A percentile compares a stretch with the other conserved stretches of the same genome.
Conservation (phyloP, 306 rosid species). For the Lupinus albus region DNA sequence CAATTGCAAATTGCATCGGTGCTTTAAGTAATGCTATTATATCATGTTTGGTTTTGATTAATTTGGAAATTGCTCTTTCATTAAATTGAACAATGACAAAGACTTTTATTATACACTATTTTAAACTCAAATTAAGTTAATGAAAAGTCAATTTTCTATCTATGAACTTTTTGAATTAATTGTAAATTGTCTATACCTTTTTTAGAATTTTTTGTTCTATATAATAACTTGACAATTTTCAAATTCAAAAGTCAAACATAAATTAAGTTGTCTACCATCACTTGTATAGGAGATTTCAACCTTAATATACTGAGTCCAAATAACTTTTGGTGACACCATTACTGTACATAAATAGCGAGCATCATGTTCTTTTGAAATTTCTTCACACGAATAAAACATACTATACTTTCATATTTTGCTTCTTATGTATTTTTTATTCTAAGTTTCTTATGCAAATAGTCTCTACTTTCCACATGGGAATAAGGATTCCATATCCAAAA, state of each 20-base stretch:
- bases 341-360: conserved; percentile 31
- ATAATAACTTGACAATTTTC: neutral
- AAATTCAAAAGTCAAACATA: conserved; percentile 10
- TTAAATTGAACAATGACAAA: too few species aligned
- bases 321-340: conserved; percentile 35
- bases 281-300: conserved; percentile 5
- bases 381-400: neutral
- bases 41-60: neutral
- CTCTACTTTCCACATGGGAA: too few species aligned
- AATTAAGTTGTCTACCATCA: neutral
- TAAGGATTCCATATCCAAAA: too few species aligned
- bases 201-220: neutral
- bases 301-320: neutral
- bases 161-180: too few species aligned
- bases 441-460: too few species aligned
- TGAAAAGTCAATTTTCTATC: too few species aligned
- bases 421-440: neutral
- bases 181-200: neutral
- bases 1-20: neutral
- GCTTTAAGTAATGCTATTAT: neutral
- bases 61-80: neutral
- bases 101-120: too few species aligned
- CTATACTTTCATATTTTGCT: neutral
- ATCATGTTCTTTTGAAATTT: neutral
- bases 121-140: too few species aligned